Evolutionary conservation across 352 stramenopile genomes (phyloP).

Genomic region (Globisporangium cystogenes): DNA sequence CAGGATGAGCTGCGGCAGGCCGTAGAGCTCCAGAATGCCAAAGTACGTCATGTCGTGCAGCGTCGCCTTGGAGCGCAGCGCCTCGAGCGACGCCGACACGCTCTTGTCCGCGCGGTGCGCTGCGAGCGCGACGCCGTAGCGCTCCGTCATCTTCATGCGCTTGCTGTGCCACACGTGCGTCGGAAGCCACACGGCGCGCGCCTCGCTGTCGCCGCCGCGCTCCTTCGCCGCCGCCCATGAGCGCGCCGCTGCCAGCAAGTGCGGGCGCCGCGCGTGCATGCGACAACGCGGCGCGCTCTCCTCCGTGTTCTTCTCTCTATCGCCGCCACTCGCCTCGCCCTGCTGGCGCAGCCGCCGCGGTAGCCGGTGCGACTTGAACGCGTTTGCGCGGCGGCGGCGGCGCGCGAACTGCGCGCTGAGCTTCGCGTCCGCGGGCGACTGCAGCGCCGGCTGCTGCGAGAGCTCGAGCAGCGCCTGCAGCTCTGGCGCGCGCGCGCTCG

Average conservation of each 20-base stretch:
- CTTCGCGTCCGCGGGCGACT: slow-evolving; percentile 30
- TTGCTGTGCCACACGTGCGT: slow-evolving; percentile 79
- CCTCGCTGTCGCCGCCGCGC: slow-evolving; percentile 25
- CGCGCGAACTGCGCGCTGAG: slow-evolving; percentile 48
- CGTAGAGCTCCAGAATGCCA: slow-evolving; percentile 62
- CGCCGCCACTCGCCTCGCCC: neutral
- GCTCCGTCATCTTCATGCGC: slow-evolving; percentile 56
- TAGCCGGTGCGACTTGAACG: slow-evolving; percentile 72
- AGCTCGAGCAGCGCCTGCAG: slow-evolving; percentile 68
- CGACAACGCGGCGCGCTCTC: slow-evolving; percentile 28
- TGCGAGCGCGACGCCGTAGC: slow-evolving; percentile 45
- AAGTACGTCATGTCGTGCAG: slow-evolving; percentile 65
- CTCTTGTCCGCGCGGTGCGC: slow-evolving; percentile 51
- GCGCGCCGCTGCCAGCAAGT: slow-evolving; percentile 31
- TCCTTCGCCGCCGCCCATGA: slow-evolving; percentile 43
- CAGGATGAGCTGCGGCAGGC: slow-evolving; percentile 46
- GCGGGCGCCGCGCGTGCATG: slow-evolving; percentile 53
- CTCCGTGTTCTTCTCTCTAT: neutral
- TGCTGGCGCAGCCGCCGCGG: slow-evolving; percentile 43
- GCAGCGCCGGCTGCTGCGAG: slow-evolving; percentile 24
- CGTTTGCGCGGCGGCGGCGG: slow-evolving; percentile 65
- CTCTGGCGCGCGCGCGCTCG: slow-evolving; percentile 58
- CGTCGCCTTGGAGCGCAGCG: slow-evolving; percentile 37
- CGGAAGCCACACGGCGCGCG: slow-evolving; percentile 34
- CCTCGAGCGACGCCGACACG: slow-evolving; percentile 53